Base-by-base conservation (phyloP, 495 filamentous ascomycete species). In the Hypoxylon cercidicola region DNA sequence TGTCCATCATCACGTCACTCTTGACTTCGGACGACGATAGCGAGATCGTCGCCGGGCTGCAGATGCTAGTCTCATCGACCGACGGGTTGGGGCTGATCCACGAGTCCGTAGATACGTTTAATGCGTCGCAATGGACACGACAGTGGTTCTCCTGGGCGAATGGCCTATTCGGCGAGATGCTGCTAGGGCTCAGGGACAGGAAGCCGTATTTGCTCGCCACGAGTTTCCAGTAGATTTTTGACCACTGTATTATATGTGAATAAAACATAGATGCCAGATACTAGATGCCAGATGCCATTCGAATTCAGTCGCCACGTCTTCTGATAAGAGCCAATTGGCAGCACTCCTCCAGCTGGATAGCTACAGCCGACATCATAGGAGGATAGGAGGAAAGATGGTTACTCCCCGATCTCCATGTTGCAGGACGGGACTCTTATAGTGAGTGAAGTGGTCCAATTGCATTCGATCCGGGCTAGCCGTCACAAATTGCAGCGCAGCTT, bases 101-200 rank as follows among this genome's bases (percentile, higher is more conserved):
- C 54, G 76, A 78, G 61, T 76, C 74, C 6, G 49, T 78, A 55
- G 66, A 71, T 64, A 73, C 70, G 13, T 71, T 72, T 13, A 55
- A 73, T 32, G 68, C 68, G 20, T 58, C 55, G 0, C 10, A 34
- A 48, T 87, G 82, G 80, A 79, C 82, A 28, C 75, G 84, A 35
- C 77, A 84, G 61, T 86, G 84, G 82, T 83, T 86, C 56, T 85
- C 84, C 0, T 86, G 84, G 84, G 82, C 84, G 18, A 86, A 87
- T 56, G 83, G 85, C 13, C 69, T 86, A 47, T 86, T 86, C 62
- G 84, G 83, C 1, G 82, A 86, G 68, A 82, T 83, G 78, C 76
- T 87, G 46, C 66, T 87, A 30, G 78, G 78, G 60, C 66, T 87
- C 34, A 76, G 80, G 41, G 69, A 78, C 37, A 74, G 81, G 48